Evolutionary conservation across 2,329 filamentous ascomycete species (phyloP).

Genomic region (Penicillium concentricum): DNA sequence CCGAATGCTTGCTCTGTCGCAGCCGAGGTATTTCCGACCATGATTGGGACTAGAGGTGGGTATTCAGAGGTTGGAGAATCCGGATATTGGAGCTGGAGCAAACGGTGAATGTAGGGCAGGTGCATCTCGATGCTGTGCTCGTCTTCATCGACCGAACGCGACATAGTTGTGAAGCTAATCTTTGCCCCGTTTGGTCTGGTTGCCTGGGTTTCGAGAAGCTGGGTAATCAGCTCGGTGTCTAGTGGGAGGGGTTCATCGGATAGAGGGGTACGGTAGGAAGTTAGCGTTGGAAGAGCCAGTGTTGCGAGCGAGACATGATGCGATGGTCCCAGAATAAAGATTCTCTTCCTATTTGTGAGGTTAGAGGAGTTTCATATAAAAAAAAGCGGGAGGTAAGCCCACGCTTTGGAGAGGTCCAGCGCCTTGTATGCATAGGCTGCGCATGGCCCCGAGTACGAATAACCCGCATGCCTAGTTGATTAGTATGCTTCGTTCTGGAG

Average conservation of each 20-base stretch:
- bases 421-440: constrained; percentile 94
- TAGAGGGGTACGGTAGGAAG: constrained; percentile 47
- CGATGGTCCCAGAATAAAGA: constrained; percentile 91
- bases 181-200: constrained; percentile 32
- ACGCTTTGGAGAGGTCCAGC: constrained; percentile 76
- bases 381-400: constrained; percentile 29
- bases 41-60: constrained; percentile 77
- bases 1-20: constrained; percentile 68
- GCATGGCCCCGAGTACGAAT: constrained; percentile 84
- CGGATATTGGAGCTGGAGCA: constrained; percentile 55
- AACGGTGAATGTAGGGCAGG: constrained; percentile 86
- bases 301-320: constrained; percentile 80
- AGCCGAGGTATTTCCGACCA: constrained; percentile 73
- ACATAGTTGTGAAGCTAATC: constrained; percentile 56
- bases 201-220: constrained; percentile 34
- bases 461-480: constrained; percentile 77
- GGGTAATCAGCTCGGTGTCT: constrained; percentile 44
- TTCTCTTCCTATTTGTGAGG: constrained; percentile 61
- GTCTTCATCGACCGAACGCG: constrained; percentile 64
- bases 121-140: constrained; percentile 99
- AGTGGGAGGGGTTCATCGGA: constrained; percentile 45
- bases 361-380: constrained; percentile 4
- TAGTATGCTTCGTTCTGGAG: constrained; percentile 10
- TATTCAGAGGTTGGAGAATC: constrained; percentile 56
- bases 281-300: constrained; percentile 73